Conservation (phyloP, 2,329 filamentous ascomycete genomes). For the Talaromyces albobiverticillius region DNA sequence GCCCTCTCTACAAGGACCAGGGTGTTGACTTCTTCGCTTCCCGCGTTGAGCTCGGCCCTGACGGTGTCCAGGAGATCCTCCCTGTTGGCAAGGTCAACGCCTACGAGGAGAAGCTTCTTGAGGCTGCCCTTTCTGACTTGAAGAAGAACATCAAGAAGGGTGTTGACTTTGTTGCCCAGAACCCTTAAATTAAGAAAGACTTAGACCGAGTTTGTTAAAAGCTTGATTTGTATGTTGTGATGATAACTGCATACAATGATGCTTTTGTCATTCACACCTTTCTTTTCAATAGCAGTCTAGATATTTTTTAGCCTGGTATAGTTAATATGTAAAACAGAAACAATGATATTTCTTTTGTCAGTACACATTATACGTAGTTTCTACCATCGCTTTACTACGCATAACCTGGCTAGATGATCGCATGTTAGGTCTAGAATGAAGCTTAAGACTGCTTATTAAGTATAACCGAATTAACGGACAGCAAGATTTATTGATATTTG, state of each 20-base stretch:
- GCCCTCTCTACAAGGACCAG: constrained; percentile 96
- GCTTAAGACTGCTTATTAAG: no score
- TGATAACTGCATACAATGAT: constrained; percentile 9
- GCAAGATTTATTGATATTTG: no score
- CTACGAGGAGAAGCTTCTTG: constrained; percentile 84
- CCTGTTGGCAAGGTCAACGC: constrained; percentile 80
- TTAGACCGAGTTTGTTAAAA: neutral
- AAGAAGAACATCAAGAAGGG: constrained; percentile 90
- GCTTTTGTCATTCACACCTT: neutral
- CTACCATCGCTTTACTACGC: neutral
- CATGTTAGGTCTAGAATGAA: no score
- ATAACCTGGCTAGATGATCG: no score
- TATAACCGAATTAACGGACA: no score
- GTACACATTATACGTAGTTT: neutral
- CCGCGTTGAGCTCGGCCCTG: constrained; percentile 91
- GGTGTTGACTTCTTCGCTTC: constrained; percentile 96
- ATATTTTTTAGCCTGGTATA: neutral
- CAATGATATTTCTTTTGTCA: neutral
- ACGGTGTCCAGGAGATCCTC: constrained; percentile 92
- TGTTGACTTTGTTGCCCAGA: constrained; percentile 63
- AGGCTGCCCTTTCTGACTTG: constrained; percentile 69
- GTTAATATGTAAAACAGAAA: neutral
- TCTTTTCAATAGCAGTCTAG: neutral
- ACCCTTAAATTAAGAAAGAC: constrained; percentile 38
- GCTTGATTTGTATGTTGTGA: constrained; percentile 9